A percentile compares a stretch with the other conserved stretches of the same genome.
Evolutionary conservation across 2,329 filamentous ascomycete genomes (phyloP).

Genomic region (Ceratocystis huliohia): DNA sequence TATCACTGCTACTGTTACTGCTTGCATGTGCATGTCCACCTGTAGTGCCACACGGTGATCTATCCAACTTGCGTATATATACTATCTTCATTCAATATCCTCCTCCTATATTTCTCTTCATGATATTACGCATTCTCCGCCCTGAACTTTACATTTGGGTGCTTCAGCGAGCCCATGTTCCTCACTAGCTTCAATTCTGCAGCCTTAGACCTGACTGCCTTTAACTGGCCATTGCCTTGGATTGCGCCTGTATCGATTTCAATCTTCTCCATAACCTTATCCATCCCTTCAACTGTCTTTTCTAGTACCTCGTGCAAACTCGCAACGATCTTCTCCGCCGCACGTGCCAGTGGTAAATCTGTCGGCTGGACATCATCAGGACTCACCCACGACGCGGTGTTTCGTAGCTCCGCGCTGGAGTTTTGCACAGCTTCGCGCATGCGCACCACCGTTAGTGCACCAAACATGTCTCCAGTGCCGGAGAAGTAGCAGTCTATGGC

Average conservation of each 20-base stretch:
- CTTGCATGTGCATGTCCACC: not conserved
- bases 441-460: conserved; percentile 74
- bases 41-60: too few species aligned
- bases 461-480: conserved; percentile 97
- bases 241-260: conserved; percentile 36
- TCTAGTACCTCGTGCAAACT: conserved; percentile 81
- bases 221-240: conserved; percentile 48
- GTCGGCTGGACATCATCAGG: conserved; percentile 54
- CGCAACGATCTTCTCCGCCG: conserved; percentile 74
- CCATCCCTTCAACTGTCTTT: conserved; percentile 54
- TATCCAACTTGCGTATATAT: not conserved
- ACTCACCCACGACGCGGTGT: conserved; percentile 58
- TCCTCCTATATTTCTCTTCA: not conserved
- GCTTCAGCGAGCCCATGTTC: conserved; percentile 54
- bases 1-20: not conserved
- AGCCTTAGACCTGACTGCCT: conserved; percentile 55
- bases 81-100: not conserved
- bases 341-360: conserved; percentile 69
- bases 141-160: conserved; percentile 52
- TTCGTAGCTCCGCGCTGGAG: conserved; percentile 33
- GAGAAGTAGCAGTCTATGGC: conserved; percentile 88
- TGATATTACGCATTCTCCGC: conserved; percentile 32
- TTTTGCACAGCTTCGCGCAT: conserved; percentile 65
- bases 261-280: conserved; percentile 31
- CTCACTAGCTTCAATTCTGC: conserved; percentile 75